Evolutionary conservation across 495 filamentous ascomycete species (phyloP), one percentile per base, ranked within the genome.

Genomic region (Astrocystis sublimbata): DNA sequence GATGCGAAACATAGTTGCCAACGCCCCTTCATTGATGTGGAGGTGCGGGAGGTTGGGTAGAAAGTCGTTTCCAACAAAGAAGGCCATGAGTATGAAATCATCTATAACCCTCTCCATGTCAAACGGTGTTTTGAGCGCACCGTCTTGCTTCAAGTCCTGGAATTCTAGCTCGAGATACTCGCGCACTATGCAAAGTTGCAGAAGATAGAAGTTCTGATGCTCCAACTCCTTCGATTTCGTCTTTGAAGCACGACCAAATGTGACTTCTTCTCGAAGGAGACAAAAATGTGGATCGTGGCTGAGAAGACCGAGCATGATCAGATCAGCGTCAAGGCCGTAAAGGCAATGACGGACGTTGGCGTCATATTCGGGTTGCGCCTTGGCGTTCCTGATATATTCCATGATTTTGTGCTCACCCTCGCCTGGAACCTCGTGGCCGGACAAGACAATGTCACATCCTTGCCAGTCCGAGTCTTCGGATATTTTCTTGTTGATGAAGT

Each of bases 361-460:
- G 69, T 96, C 86, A 71, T 99, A 99, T 61, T 89, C 85, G 3
- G 91, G 89, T 71, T 99, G 96, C 43, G 93, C 90, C 80, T 98
- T 98, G 33, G 94, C 88, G 70, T 92, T 88, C 60, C 96, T 89
- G 73, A 99, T 99, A 73, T 98, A 98, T 75, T 99, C 96, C 96
- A 98, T 99, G 74, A 99, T 96, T 79, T 99, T 99, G 79, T 98
- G 94, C 76, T 98, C 96, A 57, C 96, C 96, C 76, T 99, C 96
- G 57, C 96, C 96, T 0, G 96, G 96, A n/a, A 97, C 93, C 79
- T 99, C 96, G 73, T 98, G 96, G 30, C 96, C 96, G 6, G 96
- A 99, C 43, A 99, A 83, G 23, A 99, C 90, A 67, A 99, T 89
- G 61, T 99, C 93, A 42, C 93, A 91, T 33, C 88, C 89, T 75